phyloP scores from a whole-genome alignment of 306 rosid species.

The Malus domestica region DNA sequence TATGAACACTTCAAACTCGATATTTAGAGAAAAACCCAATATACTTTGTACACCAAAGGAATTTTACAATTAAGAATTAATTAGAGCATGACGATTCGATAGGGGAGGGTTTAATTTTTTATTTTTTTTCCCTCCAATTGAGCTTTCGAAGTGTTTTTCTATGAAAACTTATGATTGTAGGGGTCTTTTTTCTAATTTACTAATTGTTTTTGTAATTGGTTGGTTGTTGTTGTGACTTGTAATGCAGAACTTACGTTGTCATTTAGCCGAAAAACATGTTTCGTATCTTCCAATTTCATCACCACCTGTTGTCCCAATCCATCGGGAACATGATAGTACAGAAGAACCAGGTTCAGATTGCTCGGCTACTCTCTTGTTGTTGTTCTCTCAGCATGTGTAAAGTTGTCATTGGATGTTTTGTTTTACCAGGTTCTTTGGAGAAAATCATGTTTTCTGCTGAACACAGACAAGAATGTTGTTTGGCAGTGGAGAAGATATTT shows the following conservation, averaged over 20 bases:
- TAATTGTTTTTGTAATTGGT: neutral
- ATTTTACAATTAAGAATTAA: no score
- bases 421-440: slow-evolving; percentile 38
- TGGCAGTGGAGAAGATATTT: slow-evolving; percentile 50
- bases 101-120: no score
- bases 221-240: slow-evolving; percentile 13
- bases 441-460: slow-evolving; percentile 39
- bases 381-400: neutral
- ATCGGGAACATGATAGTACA: slow-evolving; percentile 27
- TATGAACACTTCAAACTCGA: no score
- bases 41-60: no score
- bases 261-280: slow-evolving; percentile 51
- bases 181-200: no score
- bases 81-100: no score
- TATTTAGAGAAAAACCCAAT: no score
- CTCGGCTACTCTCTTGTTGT: slow-evolving; percentile 8
- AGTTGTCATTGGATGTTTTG: slow-evolving; percentile 16
- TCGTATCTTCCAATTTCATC: slow-evolving; percentile 51
- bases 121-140: no score
- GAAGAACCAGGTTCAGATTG: slow-evolving; percentile 33
- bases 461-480: slow-evolving; percentile 53
- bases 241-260: slow-evolving; percentile 46
- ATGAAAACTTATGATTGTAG: no score
- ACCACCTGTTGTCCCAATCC: slow-evolving; percentile 53
- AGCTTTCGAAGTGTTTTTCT: no score